A percentile compares a stretch with the other conserved stretches of the same genome.
Evolutionary conservation across 495 filamentous ascomycete genomes (phyloP).

Genomic region (Polyplosphaeria fusca): DNA sequence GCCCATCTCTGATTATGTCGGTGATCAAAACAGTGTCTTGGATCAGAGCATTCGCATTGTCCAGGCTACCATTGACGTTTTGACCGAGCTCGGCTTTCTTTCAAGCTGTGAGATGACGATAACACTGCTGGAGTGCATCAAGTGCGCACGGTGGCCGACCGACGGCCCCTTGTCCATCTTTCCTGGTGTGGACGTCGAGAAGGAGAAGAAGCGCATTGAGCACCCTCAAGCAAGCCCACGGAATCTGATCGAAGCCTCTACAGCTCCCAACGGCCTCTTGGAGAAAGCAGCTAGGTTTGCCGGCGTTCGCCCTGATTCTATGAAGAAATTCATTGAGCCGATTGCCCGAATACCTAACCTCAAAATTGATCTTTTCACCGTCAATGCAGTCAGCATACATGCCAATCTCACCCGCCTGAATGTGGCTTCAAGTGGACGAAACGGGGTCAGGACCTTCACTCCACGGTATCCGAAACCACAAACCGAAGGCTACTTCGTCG

Average conservation of each 20-base stretch:
- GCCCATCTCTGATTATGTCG: slow-evolving; percentile 95
- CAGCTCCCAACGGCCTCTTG: slow-evolving; percentile 40
- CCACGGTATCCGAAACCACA: slow-evolving; percentile 92
- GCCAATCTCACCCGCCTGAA: slow-evolving; percentile 68
- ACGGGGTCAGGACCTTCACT: slow-evolving; percentile 69
- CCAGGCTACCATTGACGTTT: slow-evolving; percentile 83
- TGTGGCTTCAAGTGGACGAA: slow-evolving; percentile 7
- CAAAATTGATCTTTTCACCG: slow-evolving; percentile 56
- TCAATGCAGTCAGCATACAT: slow-evolving; percentile 59
- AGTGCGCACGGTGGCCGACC: slow-evolving; percentile 85
- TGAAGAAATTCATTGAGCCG: slow-evolving; percentile 55
- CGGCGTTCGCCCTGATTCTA: slow-evolving; percentile 30
- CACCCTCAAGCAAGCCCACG: slow-evolving; percentile 38
- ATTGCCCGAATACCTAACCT: slow-evolving; percentile 64
- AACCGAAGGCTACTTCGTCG: slow-evolving; percentile 87
- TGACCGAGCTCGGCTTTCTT: slow-evolving; percentile 84
- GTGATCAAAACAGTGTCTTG: slow-evolving; percentile 76
- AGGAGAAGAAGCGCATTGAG: slow-evolving; percentile 40
- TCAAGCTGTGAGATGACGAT: slow-evolving; percentile 74
- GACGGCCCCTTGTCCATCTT: slow-evolving; percentile 77
- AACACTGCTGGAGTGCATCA: slow-evolving; percentile 82
- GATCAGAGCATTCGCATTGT: slow-evolving; percentile 97
- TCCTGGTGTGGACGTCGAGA: slow-evolving; percentile 63
- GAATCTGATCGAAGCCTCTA: slow-evolving; percentile 46
- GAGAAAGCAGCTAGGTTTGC: slow-evolving; percentile 33